Conservation (phyloP, 192 early-diverging fungal genomes). For the Coemansia sp. region DNA sequence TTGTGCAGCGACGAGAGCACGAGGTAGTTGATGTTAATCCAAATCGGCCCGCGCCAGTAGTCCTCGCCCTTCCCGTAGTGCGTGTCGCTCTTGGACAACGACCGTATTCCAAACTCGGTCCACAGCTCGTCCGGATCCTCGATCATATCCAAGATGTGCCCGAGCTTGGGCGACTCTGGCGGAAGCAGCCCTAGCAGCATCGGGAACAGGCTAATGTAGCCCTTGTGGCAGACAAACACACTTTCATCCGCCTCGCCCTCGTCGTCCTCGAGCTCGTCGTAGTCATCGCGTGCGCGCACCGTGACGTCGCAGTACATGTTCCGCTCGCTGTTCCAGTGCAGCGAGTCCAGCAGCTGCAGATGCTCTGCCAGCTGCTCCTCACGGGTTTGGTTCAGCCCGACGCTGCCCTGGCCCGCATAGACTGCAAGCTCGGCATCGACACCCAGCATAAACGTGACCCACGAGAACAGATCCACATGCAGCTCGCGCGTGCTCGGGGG, state of each 20-base stretch:
- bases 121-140: conserved; percentile 75
- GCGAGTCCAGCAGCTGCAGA: conserved; percentile 20
- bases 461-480: conserved; percentile 38
- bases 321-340: conserved; percentile 38
- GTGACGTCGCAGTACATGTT: conserved; percentile 51
- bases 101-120: conserved; percentile 73
- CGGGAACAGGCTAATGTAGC: conserved; percentile 76
- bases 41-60: conserved; percentile 94
- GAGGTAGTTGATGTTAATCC: conserved; percentile 93
- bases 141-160: conserved; percentile 73
- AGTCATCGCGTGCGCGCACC: conserved; percentile 20
- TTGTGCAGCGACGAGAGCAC: conserved; percentile 67
- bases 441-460: conserved; percentile 29
- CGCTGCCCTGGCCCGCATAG: neutral
- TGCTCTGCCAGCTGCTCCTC: conserved; percentile 13
- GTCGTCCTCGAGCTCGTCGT: conserved; percentile 47
- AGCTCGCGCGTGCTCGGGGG: conserved; percentile 59
- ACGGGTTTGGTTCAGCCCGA: neutral
- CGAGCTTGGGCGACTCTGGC: conserved; percentile 65
- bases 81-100: conserved; percentile 59
- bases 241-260: conserved; percentile 16
- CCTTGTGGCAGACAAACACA: conserved; percentile 47
- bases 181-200: conserved; percentile 72
- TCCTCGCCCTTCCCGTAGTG: conserved; percentile 82
- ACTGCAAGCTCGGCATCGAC: conserved; percentile 18